Evolutionary conservation across 768 basidiomycete genomes (phyloP).

Genomic region (Psilocybe sp.): DNA sequence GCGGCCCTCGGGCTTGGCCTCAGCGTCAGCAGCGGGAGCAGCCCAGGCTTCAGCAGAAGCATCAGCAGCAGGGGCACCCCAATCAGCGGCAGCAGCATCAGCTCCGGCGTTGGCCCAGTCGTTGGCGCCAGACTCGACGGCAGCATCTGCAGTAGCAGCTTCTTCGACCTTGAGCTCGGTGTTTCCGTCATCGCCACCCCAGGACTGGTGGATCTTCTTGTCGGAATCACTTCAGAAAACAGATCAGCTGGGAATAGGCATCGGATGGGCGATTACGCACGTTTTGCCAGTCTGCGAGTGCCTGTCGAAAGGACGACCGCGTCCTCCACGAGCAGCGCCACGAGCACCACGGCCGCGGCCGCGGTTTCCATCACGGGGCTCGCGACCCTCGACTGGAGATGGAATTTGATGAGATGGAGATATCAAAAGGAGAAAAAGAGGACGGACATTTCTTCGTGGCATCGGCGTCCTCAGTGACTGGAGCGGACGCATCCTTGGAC

Average conservation of each 20-base stretch:
- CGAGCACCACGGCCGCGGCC: constrained; percentile 39
- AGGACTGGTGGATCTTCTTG: constrained; percentile 91
- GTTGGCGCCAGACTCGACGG: constrained; percentile 46
- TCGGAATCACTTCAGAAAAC: constrained; percentile 71
- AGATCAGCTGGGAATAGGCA: constrained; percentile 8
- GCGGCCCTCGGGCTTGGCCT: constrained; percentile 33
- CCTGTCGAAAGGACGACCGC: constrained; percentile 79
- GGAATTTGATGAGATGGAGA: constrained; percentile 15
- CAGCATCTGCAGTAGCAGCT: constrained; percentile 70
- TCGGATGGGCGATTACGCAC: constrained; percentile 39
- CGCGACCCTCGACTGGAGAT: constrained; percentile 34
- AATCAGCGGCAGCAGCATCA: constrained; percentile 42
- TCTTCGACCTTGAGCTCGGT: constrained; percentile 81
- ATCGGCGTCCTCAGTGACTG: constrained; percentile 30
- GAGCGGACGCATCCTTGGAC: constrained; percentile 32
- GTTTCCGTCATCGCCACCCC: constrained; percentile 90
- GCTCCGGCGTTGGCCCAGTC: constrained; percentile 31
- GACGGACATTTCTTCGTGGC: constrained; percentile 29
- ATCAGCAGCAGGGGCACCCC: constrained; percentile 30
- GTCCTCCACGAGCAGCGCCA: constrained; percentile 49
- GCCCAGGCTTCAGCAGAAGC: constrained; percentile 10
- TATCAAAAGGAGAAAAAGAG: constrained; percentile 7
- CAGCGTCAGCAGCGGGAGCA: constrained; percentile 38
- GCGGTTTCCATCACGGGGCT: constrained; percentile 34
- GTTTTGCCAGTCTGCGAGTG: constrained; percentile 85